A percentile compares a stretch with the other conserved stretches of the same genome.
phyloP scores from a whole-genome alignment of 2,329 filamentous ascomycete genomes.

The Nemania sp. region DNA sequence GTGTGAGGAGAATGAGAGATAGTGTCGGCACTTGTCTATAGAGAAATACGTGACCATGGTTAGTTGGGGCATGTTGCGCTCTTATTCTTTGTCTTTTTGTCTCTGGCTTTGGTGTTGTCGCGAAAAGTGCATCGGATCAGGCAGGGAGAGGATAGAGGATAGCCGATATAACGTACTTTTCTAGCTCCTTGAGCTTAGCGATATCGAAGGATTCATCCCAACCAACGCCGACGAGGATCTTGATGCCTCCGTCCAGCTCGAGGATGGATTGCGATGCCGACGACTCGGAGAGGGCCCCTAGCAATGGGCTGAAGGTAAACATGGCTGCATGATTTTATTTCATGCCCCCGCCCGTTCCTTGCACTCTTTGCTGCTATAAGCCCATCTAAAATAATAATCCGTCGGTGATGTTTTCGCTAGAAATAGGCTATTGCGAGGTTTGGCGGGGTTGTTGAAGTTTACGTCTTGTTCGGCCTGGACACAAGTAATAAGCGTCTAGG shows the following conservation, averaged over 20 bases:
- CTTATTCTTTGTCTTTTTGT: background rate
- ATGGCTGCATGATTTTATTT: conserved; percentile 63
- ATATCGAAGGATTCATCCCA: conserved; percentile 95
- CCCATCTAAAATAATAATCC: conserved; percentile 35
- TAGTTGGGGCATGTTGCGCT: conserved; percentile 24
- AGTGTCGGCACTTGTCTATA: conserved; percentile 87
- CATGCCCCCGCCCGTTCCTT: conserved; percentile 21
- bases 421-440: background rate
- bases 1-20: conserved; percentile 92
- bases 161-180: conserved; percentile 73
- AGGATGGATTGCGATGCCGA: conserved; percentile 93
- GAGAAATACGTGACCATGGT: conserved; percentile 39
- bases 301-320: conserved; percentile 95
- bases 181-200: conserved; percentile 84
- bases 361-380: conserved; percentile 27
- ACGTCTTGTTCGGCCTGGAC: background rate
- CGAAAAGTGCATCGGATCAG: background rate
- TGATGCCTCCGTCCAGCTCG: conserved; percentile 96
- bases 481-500: background rate
- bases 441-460: background rate
- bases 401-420: background rate
- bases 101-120: background rate
- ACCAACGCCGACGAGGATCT: conserved; percentile 92
- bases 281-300: conserved; percentile 89
- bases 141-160: background rate